Conservation (phyloP, 495 filamentous ascomycete species). For the Aspergillus conjunctus region DNA sequence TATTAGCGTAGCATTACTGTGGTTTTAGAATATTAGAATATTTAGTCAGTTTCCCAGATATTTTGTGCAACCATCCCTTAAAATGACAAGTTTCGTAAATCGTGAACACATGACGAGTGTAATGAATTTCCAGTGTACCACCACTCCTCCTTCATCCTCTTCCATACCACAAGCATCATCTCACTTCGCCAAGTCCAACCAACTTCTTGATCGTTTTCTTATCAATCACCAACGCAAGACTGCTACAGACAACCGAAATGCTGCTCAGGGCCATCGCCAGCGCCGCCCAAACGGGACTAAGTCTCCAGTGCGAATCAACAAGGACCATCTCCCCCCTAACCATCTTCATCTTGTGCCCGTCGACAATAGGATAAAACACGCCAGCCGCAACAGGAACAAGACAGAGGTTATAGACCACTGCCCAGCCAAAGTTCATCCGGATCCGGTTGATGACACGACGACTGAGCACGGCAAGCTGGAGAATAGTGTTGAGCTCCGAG, state of each 20-base stretch:
- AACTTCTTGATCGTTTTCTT: slow-evolving; percentile 30
- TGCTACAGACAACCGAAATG: slow-evolving; percentile 77
- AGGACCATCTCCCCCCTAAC: slow-evolving; percentile 27
- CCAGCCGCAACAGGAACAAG: slow-evolving; percentile 85
- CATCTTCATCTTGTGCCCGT: slow-evolving; percentile 46
- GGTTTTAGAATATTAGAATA: neutral
- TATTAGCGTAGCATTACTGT: neutral
- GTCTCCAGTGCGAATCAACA: slow-evolving; percentile 46
- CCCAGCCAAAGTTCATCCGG: slow-evolving; percentile 88
- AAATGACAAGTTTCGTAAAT: neutral
- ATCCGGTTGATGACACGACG: slow-evolving; percentile 74
- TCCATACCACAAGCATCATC: neutral
- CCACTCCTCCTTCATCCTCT: neutral
- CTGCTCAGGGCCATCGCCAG: slow-evolving; percentile 86
- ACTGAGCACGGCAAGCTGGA: slow-evolving; percentile 73
- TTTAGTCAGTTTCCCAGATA: neutral
- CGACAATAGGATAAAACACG: slow-evolving; percentile 69
- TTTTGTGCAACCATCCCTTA: neutral
- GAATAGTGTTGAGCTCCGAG: slow-evolving; percentile 66
- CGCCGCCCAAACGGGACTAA: slow-evolving; percentile 83
- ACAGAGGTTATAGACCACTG: slow-evolving; percentile 78
- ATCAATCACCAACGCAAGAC: slow-evolving; percentile 62
- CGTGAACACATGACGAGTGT: neutral
- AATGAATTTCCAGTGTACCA: neutral
- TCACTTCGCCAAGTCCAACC: slow-evolving; percentile 13